phyloP scores from a whole-genome alignment of 2,329 filamentous ascomycete genomes.

The Orbilia ellipsospora region DNA sequence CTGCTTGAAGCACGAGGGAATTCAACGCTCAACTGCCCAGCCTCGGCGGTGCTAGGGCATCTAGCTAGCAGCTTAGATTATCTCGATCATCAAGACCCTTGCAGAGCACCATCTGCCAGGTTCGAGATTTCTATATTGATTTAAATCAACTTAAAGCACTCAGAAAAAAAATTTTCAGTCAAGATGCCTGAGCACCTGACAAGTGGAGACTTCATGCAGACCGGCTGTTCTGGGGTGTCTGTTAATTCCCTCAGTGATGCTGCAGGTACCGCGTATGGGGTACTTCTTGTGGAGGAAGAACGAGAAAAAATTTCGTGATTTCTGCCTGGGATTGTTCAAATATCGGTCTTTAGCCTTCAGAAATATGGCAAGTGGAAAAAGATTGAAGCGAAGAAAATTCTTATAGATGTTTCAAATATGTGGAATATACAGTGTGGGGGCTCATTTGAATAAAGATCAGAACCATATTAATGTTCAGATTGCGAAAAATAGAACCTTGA shows the following conservation, averaged over 20 bases:
- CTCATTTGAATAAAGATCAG: constrained; percentile 13
- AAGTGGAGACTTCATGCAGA: constrained; percentile 43
- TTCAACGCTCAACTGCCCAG: no score
- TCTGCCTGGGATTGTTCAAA: constrained; percentile 24
- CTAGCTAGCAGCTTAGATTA: constrained; percentile 18
- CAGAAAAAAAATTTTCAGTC: not conserved
- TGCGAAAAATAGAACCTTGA: constrained; percentile 28
- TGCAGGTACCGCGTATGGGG: constrained; percentile 51
- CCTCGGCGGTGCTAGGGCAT: not conserved
- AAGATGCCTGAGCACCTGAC: constrained; percentile 36
- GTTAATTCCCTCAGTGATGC: constrained; percentile 51
- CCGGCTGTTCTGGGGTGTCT: constrained; percentile 29
- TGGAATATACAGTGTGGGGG: constrained; percentile 27
- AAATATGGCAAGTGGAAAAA: constrained; percentile 31
- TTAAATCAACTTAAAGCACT: not conserved
- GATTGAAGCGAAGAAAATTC: constrained; percentile 23
- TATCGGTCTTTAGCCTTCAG: constrained; percentile 14
- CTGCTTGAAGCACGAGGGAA: not conserved
- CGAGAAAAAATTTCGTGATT: constrained; percentile 49
- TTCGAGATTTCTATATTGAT: no score
- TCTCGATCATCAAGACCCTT: constrained; percentile 49
- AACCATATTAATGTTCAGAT: constrained; percentile 15
- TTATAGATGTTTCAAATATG: constrained; percentile 33
- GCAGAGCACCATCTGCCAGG: not conserved
- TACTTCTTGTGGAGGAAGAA: constrained; percentile 2